Conservation (phyloP, 1,284 basidiomycete species). For the Tranzscheliella williamsii region DNA sequence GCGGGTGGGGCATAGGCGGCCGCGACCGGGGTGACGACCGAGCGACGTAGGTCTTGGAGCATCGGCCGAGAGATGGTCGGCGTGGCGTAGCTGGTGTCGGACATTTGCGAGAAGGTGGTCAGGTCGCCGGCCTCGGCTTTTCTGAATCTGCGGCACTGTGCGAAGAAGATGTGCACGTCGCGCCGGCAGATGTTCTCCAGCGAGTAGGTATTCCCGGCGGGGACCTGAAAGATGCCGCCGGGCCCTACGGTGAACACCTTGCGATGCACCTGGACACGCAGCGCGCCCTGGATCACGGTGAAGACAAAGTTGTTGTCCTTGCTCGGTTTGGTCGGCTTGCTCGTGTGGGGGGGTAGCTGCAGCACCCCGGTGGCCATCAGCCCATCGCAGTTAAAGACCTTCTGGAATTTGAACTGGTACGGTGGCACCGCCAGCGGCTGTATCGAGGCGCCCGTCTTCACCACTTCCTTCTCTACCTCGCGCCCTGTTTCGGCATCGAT, state of each 20-base stretch:
- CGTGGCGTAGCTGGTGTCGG: slow-evolving; percentile 27
- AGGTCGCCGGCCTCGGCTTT: slow-evolving; percentile 20
- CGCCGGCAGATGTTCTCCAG: slow-evolving; percentile 84
- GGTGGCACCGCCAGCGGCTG: slow-evolving; percentile 62
- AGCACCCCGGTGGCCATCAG: slow-evolving; percentile 89
- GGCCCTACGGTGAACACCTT: slow-evolving; percentile 76
- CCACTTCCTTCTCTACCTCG: slow-evolving; percentile 67
- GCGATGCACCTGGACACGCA: slow-evolving; percentile 80
- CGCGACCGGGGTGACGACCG: background rate
- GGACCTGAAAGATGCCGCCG: slow-evolving; percentile 86
- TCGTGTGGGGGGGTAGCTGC: slow-evolving; percentile 73
- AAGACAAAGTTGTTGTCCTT: slow-evolving; percentile 92
- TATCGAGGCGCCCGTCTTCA: slow-evolving; percentile 13
- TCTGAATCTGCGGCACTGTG: slow-evolving; percentile 76
- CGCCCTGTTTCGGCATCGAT: slow-evolving; percentile 70
- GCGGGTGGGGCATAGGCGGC: too few relatives aligned
- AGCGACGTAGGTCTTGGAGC: background rate
- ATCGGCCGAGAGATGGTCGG: background rate
- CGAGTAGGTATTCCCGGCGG: slow-evolving; percentile 83
- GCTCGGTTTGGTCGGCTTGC: slow-evolving; percentile 83
- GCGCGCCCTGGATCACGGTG: slow-evolving; percentile 68
- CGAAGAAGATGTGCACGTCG: slow-evolving; percentile 84
- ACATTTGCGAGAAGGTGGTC: slow-evolving; percentile 29
- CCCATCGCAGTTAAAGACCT: slow-evolving; percentile 89
- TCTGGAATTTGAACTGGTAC: slow-evolving; percentile 81